Base-by-base conservation (phyloP, 2,329 filamentous ascomycete species). In the Dryadomyces quercus-mongolicae region DNA sequence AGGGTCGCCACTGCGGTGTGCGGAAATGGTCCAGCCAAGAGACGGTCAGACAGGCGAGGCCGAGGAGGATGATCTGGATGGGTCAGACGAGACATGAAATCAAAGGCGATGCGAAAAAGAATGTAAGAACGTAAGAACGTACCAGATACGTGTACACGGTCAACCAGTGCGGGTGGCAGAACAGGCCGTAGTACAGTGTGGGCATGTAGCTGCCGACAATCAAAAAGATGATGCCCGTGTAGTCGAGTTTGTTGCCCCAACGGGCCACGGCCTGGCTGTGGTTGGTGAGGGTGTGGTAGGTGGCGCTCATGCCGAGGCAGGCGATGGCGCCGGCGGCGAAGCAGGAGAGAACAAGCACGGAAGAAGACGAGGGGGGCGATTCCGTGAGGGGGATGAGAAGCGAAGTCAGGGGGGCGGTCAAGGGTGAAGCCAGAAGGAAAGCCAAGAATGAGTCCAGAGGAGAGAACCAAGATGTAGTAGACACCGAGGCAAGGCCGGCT, bases 181-280 rank as follows among this genome's bases (percentile, higher is more conserved):
- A 88, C 66, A 95, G 89, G 3, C 85, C 90, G 67, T 94, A 95
- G 68, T 88, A 93, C 56, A 98, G 69, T 51, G 87, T 86, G 2
- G 93, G 91, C 48, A 97, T 81, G 65, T 92, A 95, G 66, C 86
- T 92, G 7, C 93, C 93, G 60, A 92, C 87, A 56, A 97, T 97
- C 60, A 98, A 72, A 50, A 84, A 81, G 34, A 97, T 88, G 61
- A 98, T 98, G 7, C 93, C 93, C 5, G 92, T 81, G 66, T 98
- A 97, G 66, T 98, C 93, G 55, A 97, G 72, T 67, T 95, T 88
- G 67, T 97, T 97, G 12, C 91, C 91, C 74, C 89, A 87, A 58
- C 80, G 84, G 2, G 86, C 83, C 15, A 96, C 88, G 1, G 70
- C 69, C 42, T 82, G 80, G 18, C 87, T 93, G 68, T 98, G 93